Evolutionary conservation across 441 rosid species (phyloP).

Genomic region (Jatropha multifida): DNA sequence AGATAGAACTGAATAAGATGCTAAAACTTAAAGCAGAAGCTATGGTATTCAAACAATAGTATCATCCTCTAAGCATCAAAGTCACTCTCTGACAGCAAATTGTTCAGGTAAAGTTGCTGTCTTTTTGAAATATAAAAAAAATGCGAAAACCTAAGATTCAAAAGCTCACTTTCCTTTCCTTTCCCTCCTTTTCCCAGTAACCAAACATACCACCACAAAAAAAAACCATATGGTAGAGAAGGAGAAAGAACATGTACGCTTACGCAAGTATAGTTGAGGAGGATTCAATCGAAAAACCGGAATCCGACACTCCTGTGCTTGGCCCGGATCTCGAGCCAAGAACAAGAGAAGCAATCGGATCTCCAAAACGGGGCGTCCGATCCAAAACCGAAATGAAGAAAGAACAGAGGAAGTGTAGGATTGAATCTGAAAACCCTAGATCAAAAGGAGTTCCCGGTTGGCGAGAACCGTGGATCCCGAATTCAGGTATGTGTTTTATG

Average conservation of each 20-base stretch:
- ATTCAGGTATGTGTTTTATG: background rate
- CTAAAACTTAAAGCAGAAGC: background rate
- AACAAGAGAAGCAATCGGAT: constrained; percentile 47
- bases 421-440: constrained; percentile 31
- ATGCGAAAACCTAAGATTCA: constrained; percentile 2
- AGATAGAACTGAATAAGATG: no score
- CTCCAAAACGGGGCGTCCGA: constrained; percentile 31
- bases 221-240: background rate
- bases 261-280: constrained; percentile 4
- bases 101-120: background rate
- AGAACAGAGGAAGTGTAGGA: background rate
- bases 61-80: background rate
- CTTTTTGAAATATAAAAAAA: background rate
- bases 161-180: constrained; percentile 1
- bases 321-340: constrained; percentile 98
- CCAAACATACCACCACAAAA: constrained; percentile 17
- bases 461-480: constrained; percentile 19
- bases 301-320: constrained; percentile 50
- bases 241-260: constrained; percentile 17
- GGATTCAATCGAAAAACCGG: constrained; percentile 28
- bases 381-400: constrained; percentile 8
- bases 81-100: background rate
- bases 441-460: constrained; percentile 8
- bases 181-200: constrained; percentile 20
- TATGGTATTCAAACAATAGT: background rate